Evolutionary conservation across 2,329 filamentous ascomycete species (phyloP), one percentile per base, ranked within the genome.

Genomic region (Aureobasidium sp.): DNA sequence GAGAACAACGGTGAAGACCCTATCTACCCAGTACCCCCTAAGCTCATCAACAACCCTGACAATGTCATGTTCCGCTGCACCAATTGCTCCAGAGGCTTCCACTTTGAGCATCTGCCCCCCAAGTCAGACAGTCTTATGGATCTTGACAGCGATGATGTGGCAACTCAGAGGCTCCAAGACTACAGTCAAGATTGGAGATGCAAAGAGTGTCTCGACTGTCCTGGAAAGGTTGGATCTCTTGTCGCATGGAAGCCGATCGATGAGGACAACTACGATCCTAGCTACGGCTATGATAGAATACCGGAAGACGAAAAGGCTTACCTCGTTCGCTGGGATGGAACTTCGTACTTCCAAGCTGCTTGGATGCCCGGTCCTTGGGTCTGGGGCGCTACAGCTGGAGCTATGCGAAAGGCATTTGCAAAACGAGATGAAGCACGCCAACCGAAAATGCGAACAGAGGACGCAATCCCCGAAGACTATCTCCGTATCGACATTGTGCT

Each of bases 311-410:
- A 89, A n/a, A 92, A 92, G 66, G 91, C 97, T 67, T 99, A 97
- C 70, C 82, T 99, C 2, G 77, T 99, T 68, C 96, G 94, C 71
- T 97, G 92, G 90, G 85, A 88, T 48, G 79, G 80, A 0, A 81
- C 84, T 62, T 96, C 93, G 0, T 95, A 97, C 70, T 88, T 87
- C 65, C 87, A 90, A 66, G 90, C 89, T 59, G 81, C 80, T 7
- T 99, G 95, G 94, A 89, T 91, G 81, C 85, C 91, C 10, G 94
- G 93, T 13, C 82, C 88, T 17, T 99, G 94, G 94, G 82, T 96
- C 0, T 93, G 84, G 79, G 91, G 91, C 6, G 80, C 88, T 10
- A 83, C 84, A 17, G 76, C 82, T 13, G 68, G 75, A 3, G 63
- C 73, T 0, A 95, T 89, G 86, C 85, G 91, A 17, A 84, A 80